Conservation (phyloP, 257 asterid genomes). For the Linderniella brevidens region DNA sequence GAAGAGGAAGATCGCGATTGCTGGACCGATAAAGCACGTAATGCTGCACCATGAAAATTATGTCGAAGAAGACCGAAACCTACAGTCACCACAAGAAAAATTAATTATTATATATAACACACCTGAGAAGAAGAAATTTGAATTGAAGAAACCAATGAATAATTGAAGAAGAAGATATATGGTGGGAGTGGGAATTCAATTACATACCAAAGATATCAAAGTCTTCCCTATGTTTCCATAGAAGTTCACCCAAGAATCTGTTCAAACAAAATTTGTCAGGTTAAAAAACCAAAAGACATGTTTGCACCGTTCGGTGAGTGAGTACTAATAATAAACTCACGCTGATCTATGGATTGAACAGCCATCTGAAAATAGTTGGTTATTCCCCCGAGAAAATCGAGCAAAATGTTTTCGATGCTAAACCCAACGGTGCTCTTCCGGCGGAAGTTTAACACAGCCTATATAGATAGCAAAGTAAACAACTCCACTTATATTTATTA, state of each 20-base stretch:
- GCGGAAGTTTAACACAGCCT: constrained; percentile 57
- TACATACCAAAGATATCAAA: constrained; percentile 48
- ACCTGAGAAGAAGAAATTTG: no score
- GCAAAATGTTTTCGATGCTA: constrained; percentile 67
- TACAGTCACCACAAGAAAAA: no score
- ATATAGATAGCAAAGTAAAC: constrained; percentile 3
- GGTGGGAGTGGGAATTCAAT: not conserved
- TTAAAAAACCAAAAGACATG: not conserved
- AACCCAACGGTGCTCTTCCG: constrained; percentile 60
- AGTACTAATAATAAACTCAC: constrained; percentile 21
- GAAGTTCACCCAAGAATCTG: constrained; percentile 64
- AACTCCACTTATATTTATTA: not conserved
- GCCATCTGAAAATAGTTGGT: constrained; percentile 49
- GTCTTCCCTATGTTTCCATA: constrained; percentile 72
- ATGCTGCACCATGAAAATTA: constrained; percentile 64
- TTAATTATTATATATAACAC: no score
- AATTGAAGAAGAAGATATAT: not conserved
- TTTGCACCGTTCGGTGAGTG: no score
- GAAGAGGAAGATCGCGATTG: constrained; percentile 11
- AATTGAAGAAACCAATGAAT: no score
- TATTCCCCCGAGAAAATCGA: constrained; percentile 58
- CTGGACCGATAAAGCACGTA: constrained; percentile 39
- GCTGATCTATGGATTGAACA: constrained; percentile 64
- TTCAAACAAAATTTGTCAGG: not conserved
- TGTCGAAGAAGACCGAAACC: constrained; percentile 58